phyloP scores from a whole-genome alignment of 352 stramenopile genomes.

The Phytophthora hibernalis region DNA sequence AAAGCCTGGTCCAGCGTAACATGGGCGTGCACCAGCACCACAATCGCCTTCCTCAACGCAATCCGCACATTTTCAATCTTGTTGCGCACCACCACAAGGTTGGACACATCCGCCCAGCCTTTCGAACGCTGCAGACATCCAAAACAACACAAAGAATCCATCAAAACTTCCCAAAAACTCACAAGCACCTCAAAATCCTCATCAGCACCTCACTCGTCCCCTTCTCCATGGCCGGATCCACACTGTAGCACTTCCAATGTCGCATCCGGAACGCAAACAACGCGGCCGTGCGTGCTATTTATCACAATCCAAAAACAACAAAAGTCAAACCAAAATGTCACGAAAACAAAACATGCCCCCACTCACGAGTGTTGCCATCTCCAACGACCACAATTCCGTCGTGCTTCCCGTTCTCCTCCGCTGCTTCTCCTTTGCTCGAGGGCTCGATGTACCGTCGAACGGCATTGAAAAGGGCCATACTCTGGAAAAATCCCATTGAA shows the following conservation, averaged over 20 bases:
- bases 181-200: too few relatives aligned
- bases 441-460: conserved; percentile 70
- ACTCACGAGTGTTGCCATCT: conserved; percentile 80
- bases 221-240: conserved; percentile 82
- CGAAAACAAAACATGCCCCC: too few relatives aligned
- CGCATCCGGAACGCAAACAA: conserved; percentile 80
- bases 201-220: conserved; percentile 52
- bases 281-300: conserved; percentile 78
- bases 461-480: conserved; percentile 87
- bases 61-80: conserved; percentile 89
- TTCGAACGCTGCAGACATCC: conserved; percentile 45
- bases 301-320: conserved; percentile 1
- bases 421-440: conserved; percentile 23
- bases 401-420: conserved; percentile 28
- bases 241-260: conserved; percentile 80
- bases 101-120: conserved; percentile 59
- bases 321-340: not conserved
- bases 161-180: not conserved
- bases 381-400: conserved; percentile 83
- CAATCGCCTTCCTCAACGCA: conserved; percentile 55
- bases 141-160: not conserved
- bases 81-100: conserved; percentile 80
- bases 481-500: conserved; percentile 42
- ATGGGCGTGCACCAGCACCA: conserved; percentile 84
- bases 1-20: conserved; percentile 80